Percentiles rank a stretch among this genome's conserved stretches.
These are phyloP conservation scores for Leccinum pellstonianum DNA, from an alignment of 768 basidiomycete species.

Conservation along the genomic window DNA sequence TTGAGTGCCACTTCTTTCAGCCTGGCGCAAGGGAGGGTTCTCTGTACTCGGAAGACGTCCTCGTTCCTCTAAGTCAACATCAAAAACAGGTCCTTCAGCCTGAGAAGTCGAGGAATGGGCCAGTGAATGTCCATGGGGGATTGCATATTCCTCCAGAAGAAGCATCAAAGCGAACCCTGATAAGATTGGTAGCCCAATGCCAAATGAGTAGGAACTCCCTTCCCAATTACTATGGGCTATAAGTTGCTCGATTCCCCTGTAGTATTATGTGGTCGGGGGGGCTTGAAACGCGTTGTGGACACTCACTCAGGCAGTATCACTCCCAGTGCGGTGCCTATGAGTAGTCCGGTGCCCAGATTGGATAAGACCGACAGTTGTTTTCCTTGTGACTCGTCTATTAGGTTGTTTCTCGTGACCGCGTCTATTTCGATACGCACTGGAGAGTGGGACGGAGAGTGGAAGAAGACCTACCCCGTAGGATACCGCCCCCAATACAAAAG, in stretches of 20 bases:
- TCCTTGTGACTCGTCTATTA: slow-evolving; percentile 39
- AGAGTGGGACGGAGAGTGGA: slow-evolving; percentile 72
- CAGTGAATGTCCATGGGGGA: slow-evolving; percentile 47
- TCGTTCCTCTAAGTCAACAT: slow-evolving; percentile 61
- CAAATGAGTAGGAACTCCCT: slow-evolving; percentile 44
- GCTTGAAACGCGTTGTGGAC: not conserved
- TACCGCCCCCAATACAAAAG: slow-evolving; percentile 54
- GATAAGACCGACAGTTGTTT: slow-evolving; percentile 47
- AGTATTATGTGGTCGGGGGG: not conserved
- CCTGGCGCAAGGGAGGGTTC: slow-evolving; percentile 7
- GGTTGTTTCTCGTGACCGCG: not conserved
- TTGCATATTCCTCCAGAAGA: slow-evolving; percentile 61
- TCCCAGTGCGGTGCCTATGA: slow-evolving; percentile 87
- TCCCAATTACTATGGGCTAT: slow-evolving; percentile 35
- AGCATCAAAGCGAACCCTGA: slow-evolving; percentile 59
- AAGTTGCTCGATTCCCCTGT: slow-evolving; percentile 72
- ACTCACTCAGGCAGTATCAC: slow-evolving; percentile 93
- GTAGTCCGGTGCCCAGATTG: slow-evolving; percentile 74
- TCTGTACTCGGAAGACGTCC: slow-evolving; percentile 37
- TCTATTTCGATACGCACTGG: slow-evolving; percentile 43
- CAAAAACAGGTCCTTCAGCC: slow-evolving; percentile 39
- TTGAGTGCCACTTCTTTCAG: slow-evolving; percentile 27
- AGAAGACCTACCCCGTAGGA: slow-evolving; percentile 72
- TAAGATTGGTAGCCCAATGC: slow-evolving; percentile 63
- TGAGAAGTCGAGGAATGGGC: slow-evolving; percentile 14